Evolutionary conservation across 169 alveolate species (phyloP), one percentile per base, ranked within the genome.

Genomic region (Eimeria zaria): DNA sequence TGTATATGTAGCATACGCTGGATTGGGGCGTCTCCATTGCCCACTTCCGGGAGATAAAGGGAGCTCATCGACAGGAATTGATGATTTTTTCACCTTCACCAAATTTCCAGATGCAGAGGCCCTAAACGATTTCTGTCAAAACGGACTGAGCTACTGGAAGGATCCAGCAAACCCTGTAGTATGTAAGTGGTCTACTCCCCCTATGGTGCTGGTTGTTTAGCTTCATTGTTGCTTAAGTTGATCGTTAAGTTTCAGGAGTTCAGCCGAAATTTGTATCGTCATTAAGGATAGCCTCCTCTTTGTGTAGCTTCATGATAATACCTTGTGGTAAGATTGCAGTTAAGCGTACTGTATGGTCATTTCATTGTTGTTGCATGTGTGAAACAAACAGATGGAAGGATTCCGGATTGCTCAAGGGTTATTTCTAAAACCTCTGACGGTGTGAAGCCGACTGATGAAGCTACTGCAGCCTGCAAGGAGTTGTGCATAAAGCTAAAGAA

Each of bases 21-120:
- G 91, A 8, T 2, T 83, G 74, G 91, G 91, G 39, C 22, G 74
- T 27, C 12, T 83, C 27, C 91, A 83, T 55, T 83, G 91, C 73
- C 91, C 91, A 36, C 69, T 83, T 12, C 91, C 51, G 11, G 73
- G 74, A 8, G 51, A 48, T 74, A 83, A 8, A 39, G 51, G 55
- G 30, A 55, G 6, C 2, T 30, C 74, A 39, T 14, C 71, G 30
- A 39, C 14, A 14, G 60, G 33, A 27, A 6, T 12, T 44, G 73
- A 83, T 53, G 88, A 78, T 20, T 9, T n/a, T n/a, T 83, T 83
- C 91, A 53, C 91, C 22, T 83, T 83, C 74, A 83, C 91, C 5
- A 7, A 55, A 30, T 83, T 83, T 30, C 36, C 73, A 39, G 30
- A 53, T n/a, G 14, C 74, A 16, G 30, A 20, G 16, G 60, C 30